Conservation (phyloP, 2,329 filamentous ascomycete genomes). For the Fusarium vanettenii region DNA sequence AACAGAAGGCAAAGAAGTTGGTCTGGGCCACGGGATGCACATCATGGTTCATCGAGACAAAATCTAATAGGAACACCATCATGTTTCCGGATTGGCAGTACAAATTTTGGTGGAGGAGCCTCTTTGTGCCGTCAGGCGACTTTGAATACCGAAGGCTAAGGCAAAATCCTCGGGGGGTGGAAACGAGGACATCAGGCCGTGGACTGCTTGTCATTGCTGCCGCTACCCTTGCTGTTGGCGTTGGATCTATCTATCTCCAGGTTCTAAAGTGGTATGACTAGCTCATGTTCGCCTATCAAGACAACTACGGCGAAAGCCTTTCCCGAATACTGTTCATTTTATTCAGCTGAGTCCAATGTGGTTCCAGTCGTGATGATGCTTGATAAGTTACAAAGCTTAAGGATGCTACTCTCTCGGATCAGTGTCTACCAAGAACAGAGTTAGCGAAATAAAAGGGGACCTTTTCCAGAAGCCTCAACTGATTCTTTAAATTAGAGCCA, state of each 20-base stretch:
- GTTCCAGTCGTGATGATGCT: not conserved
- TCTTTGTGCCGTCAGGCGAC: slow-evolving; percentile 55
- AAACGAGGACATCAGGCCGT: fast-evolving
- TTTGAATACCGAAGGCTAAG: slow-evolving; percentile 40
- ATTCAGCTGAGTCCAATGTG: not conserved
- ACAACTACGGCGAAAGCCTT: not conserved
- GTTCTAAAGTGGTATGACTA: not conserved
- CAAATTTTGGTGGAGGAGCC: slow-evolving; percentile 59
- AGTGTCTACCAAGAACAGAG: not conserved
- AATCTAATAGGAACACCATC: slow-evolving; percentile 60
- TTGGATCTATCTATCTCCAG: not conserved
- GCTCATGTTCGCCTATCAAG: not conserved
- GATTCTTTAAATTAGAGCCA: not conserved
- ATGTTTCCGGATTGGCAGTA: slow-evolving; percentile 66
- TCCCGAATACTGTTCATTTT: too few relatives aligned
- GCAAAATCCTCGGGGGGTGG: fast-evolving
- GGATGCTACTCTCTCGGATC: fast-evolving
- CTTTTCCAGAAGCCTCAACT: not conserved
- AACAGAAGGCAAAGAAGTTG: slow-evolving; percentile 53
- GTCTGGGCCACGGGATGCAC: slow-evolving; percentile 63
- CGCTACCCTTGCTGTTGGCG: not conserved
- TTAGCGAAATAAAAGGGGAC: not conserved
- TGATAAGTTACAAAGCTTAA: not conserved
- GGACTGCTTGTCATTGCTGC: not conserved
- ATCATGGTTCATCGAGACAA: slow-evolving; percentile 62